Evolutionary conservation across 805 yeast species (phyloP).

Genomic region (Wickerhamiella domercqiae): DNA sequence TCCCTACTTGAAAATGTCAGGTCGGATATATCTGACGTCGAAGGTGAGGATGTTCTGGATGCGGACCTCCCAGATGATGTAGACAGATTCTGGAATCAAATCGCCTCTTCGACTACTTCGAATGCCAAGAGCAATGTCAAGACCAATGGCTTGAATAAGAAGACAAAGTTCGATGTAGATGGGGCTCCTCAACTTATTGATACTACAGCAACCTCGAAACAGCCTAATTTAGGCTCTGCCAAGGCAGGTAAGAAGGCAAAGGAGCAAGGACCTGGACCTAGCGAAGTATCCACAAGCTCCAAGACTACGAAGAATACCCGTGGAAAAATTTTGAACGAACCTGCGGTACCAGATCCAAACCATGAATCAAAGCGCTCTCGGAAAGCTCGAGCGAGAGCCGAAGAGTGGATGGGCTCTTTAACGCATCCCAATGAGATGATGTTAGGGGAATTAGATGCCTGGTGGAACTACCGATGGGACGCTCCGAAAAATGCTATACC

Average conservation of each 20-base stretch:
- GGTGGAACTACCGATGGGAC: conserved; percentile 49
- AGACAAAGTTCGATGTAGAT: conserved; percentile 16
- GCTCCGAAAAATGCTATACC: conserved; percentile 16
- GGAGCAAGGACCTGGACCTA: not conserved
- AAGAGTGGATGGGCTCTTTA: conserved; percentile 6
- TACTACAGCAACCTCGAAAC: not conserved
- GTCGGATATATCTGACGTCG: conserved; percentile 22
- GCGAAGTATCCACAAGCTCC: conserved; percentile 13
- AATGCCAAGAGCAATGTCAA: not conserved
- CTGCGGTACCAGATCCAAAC: too few relatives aligned
- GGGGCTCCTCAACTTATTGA: conserved; percentile 14
- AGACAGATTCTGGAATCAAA: conserved; percentile 16
- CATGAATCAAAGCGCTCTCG: not conserved
- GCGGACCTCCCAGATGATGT: conserved; percentile 13
- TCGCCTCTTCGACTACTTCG: conserved; percentile 12
- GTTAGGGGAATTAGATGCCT: conserved; percentile 35
- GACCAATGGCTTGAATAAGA: too few relatives aligned
- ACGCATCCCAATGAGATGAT: conserved; percentile 22
- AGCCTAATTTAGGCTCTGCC: conserved; percentile 1
- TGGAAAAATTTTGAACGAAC: not conserved
- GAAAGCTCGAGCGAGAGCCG: conserved; percentile 10
- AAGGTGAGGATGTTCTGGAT: conserved; percentile 19
- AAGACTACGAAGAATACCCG: conserved; percentile 15
- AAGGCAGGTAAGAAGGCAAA: not conserved
- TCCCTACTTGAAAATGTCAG: conserved; percentile 42